These are phyloP conservation scores for Agaricus subrufescens DNA, from an alignment of 768 basidiomycete genomes.

Conservation along the genomic window DNA sequence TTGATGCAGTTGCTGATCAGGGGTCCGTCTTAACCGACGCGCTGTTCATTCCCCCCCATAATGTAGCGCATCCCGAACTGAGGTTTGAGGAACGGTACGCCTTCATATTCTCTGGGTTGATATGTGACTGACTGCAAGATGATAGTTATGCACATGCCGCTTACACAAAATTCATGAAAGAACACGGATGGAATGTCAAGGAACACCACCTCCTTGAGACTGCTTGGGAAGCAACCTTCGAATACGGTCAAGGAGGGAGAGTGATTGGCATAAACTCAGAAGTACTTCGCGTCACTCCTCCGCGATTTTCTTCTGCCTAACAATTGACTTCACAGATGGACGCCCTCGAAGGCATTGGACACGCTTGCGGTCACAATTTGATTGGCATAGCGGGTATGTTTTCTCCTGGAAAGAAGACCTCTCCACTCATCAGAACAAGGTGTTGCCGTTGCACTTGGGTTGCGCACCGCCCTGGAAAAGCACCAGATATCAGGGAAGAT, in stretches of 20 bases:
- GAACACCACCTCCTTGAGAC: slow-evolving; percentile 61
- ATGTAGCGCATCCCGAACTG: slow-evolving; percentile 64
- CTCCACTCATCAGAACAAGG: slow-evolving; percentile 29
- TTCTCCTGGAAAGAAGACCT: not conserved
- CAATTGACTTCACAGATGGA: slow-evolving; percentile 41
- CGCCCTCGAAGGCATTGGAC: slow-evolving; percentile 56
- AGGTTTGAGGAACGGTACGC: slow-evolving; percentile 61
- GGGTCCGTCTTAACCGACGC: not conserved
- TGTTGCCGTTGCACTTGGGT: slow-evolving; percentile 65
- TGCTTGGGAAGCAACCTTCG: slow-evolving; percentile 70
- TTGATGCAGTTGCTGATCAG: not conserved
- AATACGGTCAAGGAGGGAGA: slow-evolving; percentile 60
- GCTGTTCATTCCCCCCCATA: not conserved
- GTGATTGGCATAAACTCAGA: slow-evolving; percentile 80
- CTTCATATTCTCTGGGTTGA: not conserved
- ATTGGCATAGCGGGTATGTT: slow-evolving; percentile 59
- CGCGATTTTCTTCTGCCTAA: not conserved
- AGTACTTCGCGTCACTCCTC: slow-evolving; percentile 23
- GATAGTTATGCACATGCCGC: slow-evolving; percentile 66
- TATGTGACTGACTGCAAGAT: not conserved
- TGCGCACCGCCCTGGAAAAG: slow-evolving; percentile 58
- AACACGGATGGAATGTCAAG: slow-evolving; percentile 61
- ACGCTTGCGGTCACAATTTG: slow-evolving; percentile 81
- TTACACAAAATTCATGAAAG: slow-evolving; percentile 61
- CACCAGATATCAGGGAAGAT: slow-evolving; percentile 65